Evolutionary conservation across 352 stramenopile genomes (phyloP).

Genomic region (Pythium brachiatum): DNA sequence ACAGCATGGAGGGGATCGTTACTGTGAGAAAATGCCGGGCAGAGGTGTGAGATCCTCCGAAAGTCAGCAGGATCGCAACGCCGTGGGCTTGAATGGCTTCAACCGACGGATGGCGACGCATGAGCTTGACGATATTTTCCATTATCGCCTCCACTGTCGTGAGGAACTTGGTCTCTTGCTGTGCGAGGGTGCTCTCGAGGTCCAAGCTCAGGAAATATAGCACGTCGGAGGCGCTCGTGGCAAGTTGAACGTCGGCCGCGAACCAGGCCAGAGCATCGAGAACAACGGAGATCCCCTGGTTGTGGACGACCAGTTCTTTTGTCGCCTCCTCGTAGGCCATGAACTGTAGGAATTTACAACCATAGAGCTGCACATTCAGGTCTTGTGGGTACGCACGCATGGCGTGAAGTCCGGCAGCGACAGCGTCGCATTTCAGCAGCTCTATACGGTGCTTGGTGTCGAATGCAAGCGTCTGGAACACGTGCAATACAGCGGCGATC

Average conservation of each 20-base stretch:
- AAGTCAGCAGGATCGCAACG: constrained; percentile 51
- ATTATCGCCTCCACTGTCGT: constrained; percentile 25
- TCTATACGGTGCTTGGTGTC: constrained; percentile 37
- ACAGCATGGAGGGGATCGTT: constrained; percentile 19
- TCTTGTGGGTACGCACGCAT: constrained; percentile 36
- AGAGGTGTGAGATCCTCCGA: constrained; percentile 19
- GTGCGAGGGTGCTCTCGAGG: constrained; percentile 27
- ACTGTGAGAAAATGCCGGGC: constrained; percentile 29
- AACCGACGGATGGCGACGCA: constrained; percentile 32
- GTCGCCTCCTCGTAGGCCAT: constrained; percentile 60
- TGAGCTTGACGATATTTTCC: constrained; percentile 28
- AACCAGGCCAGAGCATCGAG: constrained; percentile 38
- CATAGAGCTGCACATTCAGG: constrained; percentile 39
- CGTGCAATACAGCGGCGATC: constrained; percentile 38
- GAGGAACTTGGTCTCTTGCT: constrained; percentile 13
- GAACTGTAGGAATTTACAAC: constrained; percentile 67
- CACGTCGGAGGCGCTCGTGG: constrained; percentile 42
- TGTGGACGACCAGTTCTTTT: constrained; percentile 41
- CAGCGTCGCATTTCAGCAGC: constrained; percentile 29
- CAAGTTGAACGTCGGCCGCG: constrained; percentile 37
- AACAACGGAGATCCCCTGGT: constrained; percentile 31
- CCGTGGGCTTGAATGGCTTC: constrained; percentile 52
- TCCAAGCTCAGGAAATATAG: constrained; percentile 56
- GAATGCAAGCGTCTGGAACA: constrained; percentile 45
- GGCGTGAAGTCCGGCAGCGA: constrained; percentile 31